Evolutionary conservation across 2,329 filamentous ascomycete genomes (phyloP), one percentile per base, ranked within the genome.

Genomic region (Dactylellina leptospora): DNA sequence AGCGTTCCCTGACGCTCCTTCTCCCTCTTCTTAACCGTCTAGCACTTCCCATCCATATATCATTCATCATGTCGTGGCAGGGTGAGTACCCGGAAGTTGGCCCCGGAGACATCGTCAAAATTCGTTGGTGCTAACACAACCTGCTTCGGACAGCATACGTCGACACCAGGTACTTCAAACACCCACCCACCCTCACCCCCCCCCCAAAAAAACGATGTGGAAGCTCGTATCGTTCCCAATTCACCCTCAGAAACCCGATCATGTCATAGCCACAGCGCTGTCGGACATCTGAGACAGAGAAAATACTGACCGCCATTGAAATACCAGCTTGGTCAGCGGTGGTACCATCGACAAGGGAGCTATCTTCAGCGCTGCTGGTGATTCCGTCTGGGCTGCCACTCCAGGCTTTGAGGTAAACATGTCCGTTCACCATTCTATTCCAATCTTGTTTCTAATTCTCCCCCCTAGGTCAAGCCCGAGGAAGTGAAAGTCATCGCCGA

Each of bases 271-370:
- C 11, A 13, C 53, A 36, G 18, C 10, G 18, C 1, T 11, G 18
- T 1, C 3, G 13, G 5, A 16, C 18, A 40, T 40, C 4, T 16
- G 8, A 10, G 2, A 16, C 13, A 40, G 36, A 40, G 8, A 11
- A 27, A 22, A 27, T 38, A 45, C 62, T 68, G 30, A 68, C 28
- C 18, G 18, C 10, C 16, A 33, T 47, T 18, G 13, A 45, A n/a
- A 23, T 36, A 10, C 23, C 25, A 96, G 92, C 86, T 87, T 96
- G 78, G 86, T 96, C 78, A 89, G 85, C 82, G 88, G 85, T 77
- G 88, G 88, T 78, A 88, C 93, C 80, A 82, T 96, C 79, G 89
- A 95, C 83, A 89, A 92, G 83, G 92, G 86, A 78, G 90, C 90
- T 79, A 92, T 96, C 80, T 87, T 95, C 84, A 92, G 90, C 81